A percentile compares a stretch with the other conserved stretches of the same genome.
Evolutionary conservation across 805 yeast species (phyloP).

Genomic region (Lachancea waltii): DNA sequence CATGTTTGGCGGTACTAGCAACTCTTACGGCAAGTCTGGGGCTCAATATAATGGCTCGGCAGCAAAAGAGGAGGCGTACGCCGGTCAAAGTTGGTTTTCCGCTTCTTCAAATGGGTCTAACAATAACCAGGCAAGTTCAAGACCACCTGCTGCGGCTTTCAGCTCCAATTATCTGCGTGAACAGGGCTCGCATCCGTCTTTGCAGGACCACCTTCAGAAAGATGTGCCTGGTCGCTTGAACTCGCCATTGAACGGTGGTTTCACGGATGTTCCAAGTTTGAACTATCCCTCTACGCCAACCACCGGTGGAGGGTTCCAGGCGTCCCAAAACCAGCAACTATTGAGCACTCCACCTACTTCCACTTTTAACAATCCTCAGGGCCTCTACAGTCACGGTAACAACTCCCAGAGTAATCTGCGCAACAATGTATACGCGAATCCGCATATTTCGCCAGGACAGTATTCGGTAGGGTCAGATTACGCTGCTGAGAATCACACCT

Average conservation of each 20-base stretch:
- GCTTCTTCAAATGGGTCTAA: slow-evolving; percentile 8
- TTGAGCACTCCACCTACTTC: slow-evolving; percentile 24
- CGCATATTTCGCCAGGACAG: slow-evolving; percentile 26
- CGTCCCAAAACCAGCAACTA: slow-evolving; percentile 12
- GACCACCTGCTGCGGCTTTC: slow-evolving; percentile 34
- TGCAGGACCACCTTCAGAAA: slow-evolving; percentile 26
- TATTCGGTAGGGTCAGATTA: slow-evolving; percentile 26
- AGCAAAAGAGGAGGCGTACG: not conserved
- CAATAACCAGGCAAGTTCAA: too few species aligned
- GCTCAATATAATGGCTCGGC: not conserved
- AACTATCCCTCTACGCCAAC: slow-evolving; percentile 31
- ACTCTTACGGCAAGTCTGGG: slow-evolving; percentile 2
- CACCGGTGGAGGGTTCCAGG: slow-evolving; percentile 9
- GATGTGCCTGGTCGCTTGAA: slow-evolving; percentile 11
- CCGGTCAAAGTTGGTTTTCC: not conserved
- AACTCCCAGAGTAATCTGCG: slow-evolving; percentile 23
- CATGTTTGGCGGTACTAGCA: slow-evolving; percentile 5
- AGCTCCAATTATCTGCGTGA: slow-evolving; percentile 33
- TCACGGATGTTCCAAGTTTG: slow-evolving; percentile 28
- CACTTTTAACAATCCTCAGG: slow-evolving; percentile 17
- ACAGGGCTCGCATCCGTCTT: slow-evolving; percentile 36
- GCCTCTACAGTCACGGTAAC: slow-evolving; percentile 26
- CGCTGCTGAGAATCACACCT: slow-evolving; percentile 15
- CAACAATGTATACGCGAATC: slow-evolving; percentile 12
- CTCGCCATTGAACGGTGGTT: slow-evolving; percentile 14